Percentiles rank a stretch among this genome's conserved stretches.
These are phyloP conservation scores for Syzygium jambos DNA, from an alignment of 345 rosid species.

Conservation along the genomic window DNA sequence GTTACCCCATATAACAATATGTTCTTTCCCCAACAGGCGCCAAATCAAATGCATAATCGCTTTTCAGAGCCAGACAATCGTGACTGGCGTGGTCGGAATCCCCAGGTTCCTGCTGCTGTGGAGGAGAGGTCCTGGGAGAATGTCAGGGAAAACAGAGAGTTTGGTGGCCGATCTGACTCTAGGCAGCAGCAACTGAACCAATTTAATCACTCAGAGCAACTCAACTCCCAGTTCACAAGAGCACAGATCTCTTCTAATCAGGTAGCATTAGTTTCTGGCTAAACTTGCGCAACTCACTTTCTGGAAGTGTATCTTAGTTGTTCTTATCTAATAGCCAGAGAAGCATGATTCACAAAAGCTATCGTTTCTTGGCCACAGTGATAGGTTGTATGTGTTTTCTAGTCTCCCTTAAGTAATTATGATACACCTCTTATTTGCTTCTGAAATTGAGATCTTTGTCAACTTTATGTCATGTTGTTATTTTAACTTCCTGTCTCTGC, in stretches of 20 bases:
- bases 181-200: neutral
- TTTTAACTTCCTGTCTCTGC: neutral
- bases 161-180: slow-evolving; percentile 5
- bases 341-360: neutral
- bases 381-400: neutral
- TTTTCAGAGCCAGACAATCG: slow-evolving; percentile 67
- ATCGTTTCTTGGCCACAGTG: neutral
- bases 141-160: slow-evolving; percentile 33
- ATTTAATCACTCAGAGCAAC: neutral
- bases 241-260: slow-evolving; percentile 35
- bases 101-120: slow-evolving; percentile 28
- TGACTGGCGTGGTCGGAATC: slow-evolving; percentile 65
- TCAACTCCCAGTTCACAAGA: slow-evolving; percentile 7
- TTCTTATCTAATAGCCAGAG: neutral
- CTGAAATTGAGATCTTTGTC: neutral
- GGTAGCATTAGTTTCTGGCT: slow-evolving; percentile 27
- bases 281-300: neutral
- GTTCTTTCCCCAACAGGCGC: slow-evolving; percentile 11
- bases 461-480: neutral
- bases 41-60: slow-evolving; percentile 27
- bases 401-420: neutral
- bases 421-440: neutral
- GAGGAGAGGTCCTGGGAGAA: slow-evolving; percentile 62
- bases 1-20: neutral
- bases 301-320: neutral